Evolutionary conservation across 2,329 filamentous ascomycete genomes (phyloP), one percentile per base, ranked within the genome.

Genomic region (Magnaporthales sp.): DNA sequence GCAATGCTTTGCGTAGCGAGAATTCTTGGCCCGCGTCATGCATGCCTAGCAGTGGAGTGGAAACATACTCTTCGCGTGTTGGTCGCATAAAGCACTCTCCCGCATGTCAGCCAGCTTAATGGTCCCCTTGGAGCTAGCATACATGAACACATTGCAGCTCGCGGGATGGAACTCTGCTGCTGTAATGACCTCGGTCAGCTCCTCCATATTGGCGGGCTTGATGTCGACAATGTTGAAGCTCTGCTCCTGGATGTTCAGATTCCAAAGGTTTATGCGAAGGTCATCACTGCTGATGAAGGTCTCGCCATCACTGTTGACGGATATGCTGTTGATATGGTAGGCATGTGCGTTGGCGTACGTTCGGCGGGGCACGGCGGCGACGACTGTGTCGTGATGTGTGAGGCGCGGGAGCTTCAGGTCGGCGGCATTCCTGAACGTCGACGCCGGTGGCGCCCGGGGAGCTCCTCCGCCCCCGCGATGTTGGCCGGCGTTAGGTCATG

Each of bases 181-280:
- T 13, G 95, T 99, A 75, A 99, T 98, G 72, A 99, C 95, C 79
- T 99, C 95, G 0, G 95, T 99, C 70, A 99, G 84, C 81, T 99
- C 95, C 80, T 99, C 95, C 95, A 99, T 99, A 78, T 99, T 99
- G 56, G 95, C 95, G 9, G 95, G 95, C 80, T 99, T 99, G 84
- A 99, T 99, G 78, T 99, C 95, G 69, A 99, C 95, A 76, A 99
- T 99, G 80, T 99, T 99, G 86, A 99, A 99, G 82, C 95, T 98
- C 80, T 98, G 94, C 73, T 98, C 94, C 78, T 99, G 95, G 70
- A 99, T 99, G 79, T 98, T 98, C 73, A 98, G 84, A 77, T 99
- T 98, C 95, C 95, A 99, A 67, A 99, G 83, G 78, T 99, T 99
- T 83, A 99, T 96, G 70, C 95, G 90, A 70, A 99, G 82, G 77